Evolutionary conservation across 257 asterid genomes (phyloP), one percentile per base, ranked within the genome.

Genomic region (Salvia miltiorrhiza): DNA sequence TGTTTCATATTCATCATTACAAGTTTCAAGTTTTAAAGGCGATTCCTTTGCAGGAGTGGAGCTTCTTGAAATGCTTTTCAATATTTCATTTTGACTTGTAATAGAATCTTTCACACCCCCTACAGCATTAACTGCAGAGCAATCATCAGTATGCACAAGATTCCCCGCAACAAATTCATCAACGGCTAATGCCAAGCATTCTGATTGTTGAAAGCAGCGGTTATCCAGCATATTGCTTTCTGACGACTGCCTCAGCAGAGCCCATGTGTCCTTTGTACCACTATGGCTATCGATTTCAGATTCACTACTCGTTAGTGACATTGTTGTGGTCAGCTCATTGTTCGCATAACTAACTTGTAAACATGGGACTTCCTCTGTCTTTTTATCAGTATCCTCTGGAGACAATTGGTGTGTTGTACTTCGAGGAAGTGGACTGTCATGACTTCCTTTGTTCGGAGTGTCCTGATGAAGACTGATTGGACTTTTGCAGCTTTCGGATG

Each of bases 401-500:
- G 80, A 75, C 66, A 77, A 79, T 21, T 79, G 77, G 63, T 10
- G 57, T 26, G 49, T 58, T 56, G 58, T 65, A 73, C 50, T 77
- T 71, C 67, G 75, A 24, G 74, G 53, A 54, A 53, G 49, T 37
- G 73, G 50, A 67, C 76, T 67, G 62, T 64, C 24, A 35, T 72
- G 74, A 65, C 40, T 49, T 59, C 74, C 82, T 24, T 40, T 63
- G 47, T 63, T 55, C 71, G 62, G 73, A 28, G 67, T 70, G 33
- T 68, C 84, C 70, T 70, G 73, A 74, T 50, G 70, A 74, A 68
- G 76, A 75, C 70, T 65, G n/a, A 40, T 45, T 67, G 72, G 69
- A 69, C 48, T 70, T 21, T 23, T 65, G 49, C 63, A 37, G 50
- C 67, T 76, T 76, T 67, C 74, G 43, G 74, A 73, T 75, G 75